Base-by-base conservation (phyloP, 2,329 filamentous ascomycete species). In the Knufia fluminis region DNA sequence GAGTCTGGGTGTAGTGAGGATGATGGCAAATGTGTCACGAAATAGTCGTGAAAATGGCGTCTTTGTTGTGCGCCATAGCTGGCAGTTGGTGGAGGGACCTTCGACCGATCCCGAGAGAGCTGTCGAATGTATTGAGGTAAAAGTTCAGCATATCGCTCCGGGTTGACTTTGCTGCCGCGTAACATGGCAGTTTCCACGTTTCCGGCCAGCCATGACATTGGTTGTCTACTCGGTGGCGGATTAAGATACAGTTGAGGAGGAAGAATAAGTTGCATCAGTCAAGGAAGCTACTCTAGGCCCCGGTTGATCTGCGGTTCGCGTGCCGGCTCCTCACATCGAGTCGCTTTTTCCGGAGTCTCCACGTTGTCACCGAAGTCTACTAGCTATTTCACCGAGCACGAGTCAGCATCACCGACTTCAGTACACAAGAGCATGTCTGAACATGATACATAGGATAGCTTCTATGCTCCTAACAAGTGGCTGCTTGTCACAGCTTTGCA, bases 1-100 rank as follows among this genome's bases (percentile, higher is more conserved):
- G 86, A 85, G 67, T 97, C 91, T 6, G 92, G 91, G 60, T 96
- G 86, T 39, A 95, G 76, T 2, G 90, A 96, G 12, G 89, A 94
- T 16, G 89, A 94, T 3, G 92, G 91, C 1, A 98, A 78, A 66
- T 96, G 88, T 7, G 92, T 95, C 52, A 97, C 87, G 67, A 98
- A 98, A 72, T 98, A 97, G 60, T 94, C 89, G 71, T 96, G 89
- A 67, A 97, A 97, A 54, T 68, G 66, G 42, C 78, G 76, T 19
- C 33, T 31, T 19, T 47, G 44, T 14, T 20, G 24, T n/a, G 24
- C 12, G n/a, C 33, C 19, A 26, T 48, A 17, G 19, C 35, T 22
- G 2, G 4, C 23, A 14, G 23, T 35, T 10, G 33, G 35, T 17
- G 23, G 33, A 24, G 7, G 33, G 22, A 40, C 6, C 23, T 48